These are phyloP conservation scores for Leccinum subtestaceum DNA, from an alignment of 768 basidiomycete genomes.

Conservation along the genomic window DNA sequence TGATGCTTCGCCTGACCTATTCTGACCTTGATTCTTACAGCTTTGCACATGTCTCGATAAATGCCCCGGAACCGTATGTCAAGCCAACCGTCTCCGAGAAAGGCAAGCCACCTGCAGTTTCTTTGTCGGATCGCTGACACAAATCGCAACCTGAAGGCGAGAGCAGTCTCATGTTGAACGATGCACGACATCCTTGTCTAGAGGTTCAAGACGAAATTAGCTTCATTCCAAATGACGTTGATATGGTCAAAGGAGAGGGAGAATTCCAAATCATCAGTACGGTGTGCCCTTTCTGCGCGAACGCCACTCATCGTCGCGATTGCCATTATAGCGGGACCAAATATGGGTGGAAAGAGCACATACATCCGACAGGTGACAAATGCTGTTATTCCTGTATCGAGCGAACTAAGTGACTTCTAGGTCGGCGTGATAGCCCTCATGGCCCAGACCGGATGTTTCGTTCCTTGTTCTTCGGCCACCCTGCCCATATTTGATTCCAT, in stretches of 20 bases:
- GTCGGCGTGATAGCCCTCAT: constrained; percentile 95
- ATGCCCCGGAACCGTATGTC: constrained; percentile 83
- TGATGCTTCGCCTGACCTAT: neutral
- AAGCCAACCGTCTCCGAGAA: constrained; percentile 73
- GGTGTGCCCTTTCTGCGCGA: constrained; percentile 16
- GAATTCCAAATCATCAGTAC: constrained; percentile 95
- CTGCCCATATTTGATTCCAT: constrained; percentile 96
- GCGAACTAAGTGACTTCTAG: constrained; percentile 34
- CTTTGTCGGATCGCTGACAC: neutral
- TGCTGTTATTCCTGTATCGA: neutral
- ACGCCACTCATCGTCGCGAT: neutral
- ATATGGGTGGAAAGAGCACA: constrained; percentile 98
- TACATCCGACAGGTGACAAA: constrained; percentile 83
- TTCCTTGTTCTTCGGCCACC: constrained; percentile 83
- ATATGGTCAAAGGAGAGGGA: constrained; percentile 90
- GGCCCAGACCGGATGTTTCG: constrained; percentile 94
- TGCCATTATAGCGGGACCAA: constrained; percentile 73
- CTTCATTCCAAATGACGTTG: constrained; percentile 94
- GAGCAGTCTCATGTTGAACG: constrained; percentile 75
- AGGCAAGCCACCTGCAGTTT: constrained; percentile 42
- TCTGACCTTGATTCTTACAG: constrained; percentile 38
- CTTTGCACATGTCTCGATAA: constrained; percentile 88
- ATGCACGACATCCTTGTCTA: constrained; percentile 93
- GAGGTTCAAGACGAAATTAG: constrained; percentile 94
- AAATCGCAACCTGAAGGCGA: constrained; percentile 46